Percentiles rank a stretch among this genome's conserved stretches.
Conservation (phyloP, 805 yeast species). For the Metschnikowia santaceciliae region DNA sequence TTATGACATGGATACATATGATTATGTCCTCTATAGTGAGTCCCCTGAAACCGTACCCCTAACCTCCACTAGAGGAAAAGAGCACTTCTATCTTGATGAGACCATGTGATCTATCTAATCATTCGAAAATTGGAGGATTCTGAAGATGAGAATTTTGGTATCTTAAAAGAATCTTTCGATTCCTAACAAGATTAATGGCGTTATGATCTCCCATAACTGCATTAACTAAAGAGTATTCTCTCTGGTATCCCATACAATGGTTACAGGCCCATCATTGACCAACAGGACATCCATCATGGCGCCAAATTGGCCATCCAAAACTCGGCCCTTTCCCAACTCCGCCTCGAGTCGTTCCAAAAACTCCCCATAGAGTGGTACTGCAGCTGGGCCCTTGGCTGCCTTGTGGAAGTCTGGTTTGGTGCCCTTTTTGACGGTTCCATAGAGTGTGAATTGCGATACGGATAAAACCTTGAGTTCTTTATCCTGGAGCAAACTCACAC, state of each 20-base stretch:
- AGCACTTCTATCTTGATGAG: too few species aligned
- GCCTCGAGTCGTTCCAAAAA: conserved; percentile 47
- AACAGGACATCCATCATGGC: conserved; percentile 95
- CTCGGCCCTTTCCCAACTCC: conserved; percentile 60
- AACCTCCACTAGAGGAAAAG: too few species aligned
- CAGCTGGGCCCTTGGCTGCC: conserved; percentile 77
- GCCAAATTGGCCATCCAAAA: conserved; percentile 88
- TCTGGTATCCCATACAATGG: conserved; percentile 71
- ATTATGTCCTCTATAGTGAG: too few species aligned
- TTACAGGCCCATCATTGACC: conserved; percentile 91
- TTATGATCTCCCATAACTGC: too few species aligned
- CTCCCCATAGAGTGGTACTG: conserved; percentile 47
- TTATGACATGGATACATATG: too few species aligned
- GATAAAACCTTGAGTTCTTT: conserved; percentile 70
- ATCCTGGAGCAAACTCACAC: conserved; percentile 56
- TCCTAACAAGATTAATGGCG: too few species aligned
- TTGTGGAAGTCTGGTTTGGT: conserved; percentile 91
- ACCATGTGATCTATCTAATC: too few species aligned
- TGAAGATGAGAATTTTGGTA: too few species aligned
- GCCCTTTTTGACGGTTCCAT: conserved; percentile 84
- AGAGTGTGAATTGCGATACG: conserved; percentile 89
- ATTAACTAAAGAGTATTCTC: conserved; percentile 3
- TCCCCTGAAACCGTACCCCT: too few species aligned
- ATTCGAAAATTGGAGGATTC: too few species aligned
- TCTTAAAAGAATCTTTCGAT: too few species aligned